These are phyloP conservation scores for Alternaria viburni DNA, from an alignment of 2,329 filamentous ascomycete species.

Conservation along the genomic window DNA sequence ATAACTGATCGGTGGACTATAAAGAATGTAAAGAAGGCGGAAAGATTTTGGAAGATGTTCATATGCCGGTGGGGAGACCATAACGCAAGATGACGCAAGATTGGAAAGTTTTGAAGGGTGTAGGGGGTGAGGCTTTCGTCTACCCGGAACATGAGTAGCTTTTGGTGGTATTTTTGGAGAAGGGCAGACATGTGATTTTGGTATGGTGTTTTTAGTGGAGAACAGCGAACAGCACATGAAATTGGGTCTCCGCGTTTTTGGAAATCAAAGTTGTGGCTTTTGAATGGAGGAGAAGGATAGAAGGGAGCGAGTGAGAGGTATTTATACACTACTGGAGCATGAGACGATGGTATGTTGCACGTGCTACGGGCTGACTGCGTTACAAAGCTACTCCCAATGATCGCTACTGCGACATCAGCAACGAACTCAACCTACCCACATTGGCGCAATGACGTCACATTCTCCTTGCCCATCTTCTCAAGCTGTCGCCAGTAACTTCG, in stretches of 20 bases:
- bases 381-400: not conserved
- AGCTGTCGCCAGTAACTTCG: not conserved
- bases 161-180: not conserved
- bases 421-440: fast-evolving
- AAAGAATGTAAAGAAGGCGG: not conserved
- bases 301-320: too few relatives aligned
- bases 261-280: not conserved
- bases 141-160: not conserved
- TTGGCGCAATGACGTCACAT: too few relatives aligned
- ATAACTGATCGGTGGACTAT: not conserved
- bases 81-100: not conserved
- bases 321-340: not conserved
- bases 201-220: not conserved
- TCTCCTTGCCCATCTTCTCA: not conserved
- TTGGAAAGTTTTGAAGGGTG: not conserved
- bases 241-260: not conserved
- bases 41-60: not conserved
- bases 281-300: not conserved
- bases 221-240: not conserved
- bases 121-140: not conserved
- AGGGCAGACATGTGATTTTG: too few relatives aligned
- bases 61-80: not conserved
- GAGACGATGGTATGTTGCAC: not conserved
- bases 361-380: not conserved
- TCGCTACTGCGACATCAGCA: not conserved